phyloP scores from a whole-genome alignment of 176 grass and related monocot genomes.

The Zea luxurians region DNA sequence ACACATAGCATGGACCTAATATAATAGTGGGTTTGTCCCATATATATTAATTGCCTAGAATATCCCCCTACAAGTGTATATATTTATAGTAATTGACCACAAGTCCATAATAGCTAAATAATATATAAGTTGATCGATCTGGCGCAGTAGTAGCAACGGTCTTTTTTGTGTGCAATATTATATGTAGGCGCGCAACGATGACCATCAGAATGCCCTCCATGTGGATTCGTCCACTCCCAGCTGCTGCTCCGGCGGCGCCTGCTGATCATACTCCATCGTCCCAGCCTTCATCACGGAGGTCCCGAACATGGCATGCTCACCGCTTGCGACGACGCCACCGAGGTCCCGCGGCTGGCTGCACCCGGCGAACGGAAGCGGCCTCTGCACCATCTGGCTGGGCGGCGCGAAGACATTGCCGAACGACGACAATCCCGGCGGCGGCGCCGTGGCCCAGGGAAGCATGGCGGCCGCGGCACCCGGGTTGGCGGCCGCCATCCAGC shows the following conservation, averaged over 20 bases:
- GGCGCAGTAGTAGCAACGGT: neutral
- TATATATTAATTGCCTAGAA: neutral
- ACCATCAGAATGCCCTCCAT: slow-evolving; percentile 61
- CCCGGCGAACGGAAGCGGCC: slow-evolving; percentile 35
- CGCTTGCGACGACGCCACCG: slow-evolving; percentile 23
- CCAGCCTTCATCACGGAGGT: slow-evolving; percentile 41
- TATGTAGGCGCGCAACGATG: too few relatives aligned
- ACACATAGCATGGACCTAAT: neutral
- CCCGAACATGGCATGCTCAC: slow-evolving; percentile 41
- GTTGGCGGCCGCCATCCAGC: slow-evolving; percentile 58
- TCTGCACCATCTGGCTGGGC: neutral
- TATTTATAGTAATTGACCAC: neutral
- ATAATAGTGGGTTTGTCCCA: neutral
- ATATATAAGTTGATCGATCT: neutral
- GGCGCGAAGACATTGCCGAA: slow-evolving; percentile 48
- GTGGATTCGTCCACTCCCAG: slow-evolving; percentile 48
- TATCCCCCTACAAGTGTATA: neutral
- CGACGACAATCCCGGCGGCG: slow-evolving; percentile 9
- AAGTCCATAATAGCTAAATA: neutral
- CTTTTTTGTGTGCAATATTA: neutral
- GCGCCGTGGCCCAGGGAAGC: slow-evolving; percentile 46
- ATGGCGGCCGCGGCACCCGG: slow-evolving; percentile 42
- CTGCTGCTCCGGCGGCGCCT: slow-evolving; percentile 25
- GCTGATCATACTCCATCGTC: slow-evolving; percentile 46
- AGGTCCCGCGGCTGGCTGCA: slow-evolving; percentile 36